Evolutionary conservation across 495 filamentous ascomycete species (phyloP), one percentile per base, ranked within the genome.

Genomic region (Neohortaea acidophila): DNA sequence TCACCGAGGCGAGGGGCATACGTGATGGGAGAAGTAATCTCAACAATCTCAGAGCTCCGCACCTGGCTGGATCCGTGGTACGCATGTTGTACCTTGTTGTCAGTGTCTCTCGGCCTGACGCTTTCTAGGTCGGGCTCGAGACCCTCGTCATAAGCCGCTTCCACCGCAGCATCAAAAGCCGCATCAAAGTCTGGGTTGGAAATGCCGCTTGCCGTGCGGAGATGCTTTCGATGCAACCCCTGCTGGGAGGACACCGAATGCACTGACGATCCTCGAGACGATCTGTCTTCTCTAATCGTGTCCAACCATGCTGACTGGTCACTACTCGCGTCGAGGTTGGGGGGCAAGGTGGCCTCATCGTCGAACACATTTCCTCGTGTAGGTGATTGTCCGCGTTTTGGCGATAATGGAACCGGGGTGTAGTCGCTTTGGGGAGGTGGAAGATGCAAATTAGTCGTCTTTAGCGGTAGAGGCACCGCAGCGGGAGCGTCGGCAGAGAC

Each of bases 301-400:
- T 94, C 85, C 7, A 97, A 60, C 89, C 89, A 97, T 4, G 86
- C 93, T n/a, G n/a, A n/a, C n/a, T n/a, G n/a, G n/a, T n/a, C n/a
- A n/a, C n/a, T n/a, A n/a, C 24, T 32, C 7, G 31, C 22, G 7
- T 22, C 27, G 8, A 27, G 10, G 7, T 5, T 36, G 6, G 20
- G 33, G 17, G 13, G 25, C 14, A 27, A 23, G 27, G 26, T 25
- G 23, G 32, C 20, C 14, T 30, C 25, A 18, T n/a, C n/a, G n/a
- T n/a, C n/a, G n/a, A n/a, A n/a, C n/a, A n/a, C n/a, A n/a, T n/a
- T n/a, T n/a, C n/a, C n/a, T n/a, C n/a, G n/a, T n/a, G n/a, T n/a
- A n/a, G n/a, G n/a, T n/a, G n/a, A n/a, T n/a, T n/a, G n/a, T n/a
- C n/a, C n/a, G n/a, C n/a, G n/a, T n/a, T n/a, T n/a, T n/a, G n/a